Percentiles rank a stretch among this genome's conserved stretches.
Conservation (phyloP, 768 basidiomycete species). For the Leccinum variicolor region DNA sequence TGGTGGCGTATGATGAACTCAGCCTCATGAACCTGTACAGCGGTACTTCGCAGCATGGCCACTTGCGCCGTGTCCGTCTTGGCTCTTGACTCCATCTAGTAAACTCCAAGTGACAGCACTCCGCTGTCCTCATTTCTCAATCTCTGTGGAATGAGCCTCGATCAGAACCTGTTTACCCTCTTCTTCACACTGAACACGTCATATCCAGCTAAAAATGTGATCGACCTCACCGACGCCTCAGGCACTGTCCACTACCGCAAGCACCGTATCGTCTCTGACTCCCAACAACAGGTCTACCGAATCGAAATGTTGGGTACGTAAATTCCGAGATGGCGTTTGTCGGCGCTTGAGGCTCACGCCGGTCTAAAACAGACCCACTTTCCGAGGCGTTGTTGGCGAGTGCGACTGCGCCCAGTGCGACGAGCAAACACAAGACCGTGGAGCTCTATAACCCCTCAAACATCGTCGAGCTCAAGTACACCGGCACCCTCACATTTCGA, state of each 20-base stretch:
- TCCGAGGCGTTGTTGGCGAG: slow-evolving; percentile 70
- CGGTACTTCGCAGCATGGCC: neutral
- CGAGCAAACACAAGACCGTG: slow-evolving; percentile 70
- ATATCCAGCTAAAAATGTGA: slow-evolving; percentile 45
- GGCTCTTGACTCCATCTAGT: neutral
- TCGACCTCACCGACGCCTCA: slow-evolving; percentile 67
- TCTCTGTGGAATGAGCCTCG: slow-evolving; percentile 60
- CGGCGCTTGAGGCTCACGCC: neutral
- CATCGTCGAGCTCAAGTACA: slow-evolving; percentile 68
- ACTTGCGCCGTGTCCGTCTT: neutral
- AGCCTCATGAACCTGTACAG: neutral
- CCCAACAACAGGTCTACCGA: slow-evolving; percentile 44
- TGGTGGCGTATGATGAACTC: neutral
- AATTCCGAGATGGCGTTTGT: neutral
- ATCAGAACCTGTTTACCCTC: slow-evolving; percentile 84
- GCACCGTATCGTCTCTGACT: slow-evolving; percentile 46
- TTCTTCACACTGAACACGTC: slow-evolving; percentile 56
- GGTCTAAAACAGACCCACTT: slow-evolving; percentile 55
- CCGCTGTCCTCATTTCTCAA: neutral
- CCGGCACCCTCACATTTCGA: slow-evolving; percentile 68
- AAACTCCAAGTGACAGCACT: neutral
- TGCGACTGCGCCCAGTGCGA: slow-evolving; percentile 58
- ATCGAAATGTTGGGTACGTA: slow-evolving; percentile 64
- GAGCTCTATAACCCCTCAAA: slow-evolving; percentile 74
- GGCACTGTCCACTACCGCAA: slow-evolving; percentile 73